These are phyloP conservation scores for Heterobasidion irregulare DNA, from an alignment of 1,284 basidiomycete genomes.

Conservation along the genomic window DNA sequence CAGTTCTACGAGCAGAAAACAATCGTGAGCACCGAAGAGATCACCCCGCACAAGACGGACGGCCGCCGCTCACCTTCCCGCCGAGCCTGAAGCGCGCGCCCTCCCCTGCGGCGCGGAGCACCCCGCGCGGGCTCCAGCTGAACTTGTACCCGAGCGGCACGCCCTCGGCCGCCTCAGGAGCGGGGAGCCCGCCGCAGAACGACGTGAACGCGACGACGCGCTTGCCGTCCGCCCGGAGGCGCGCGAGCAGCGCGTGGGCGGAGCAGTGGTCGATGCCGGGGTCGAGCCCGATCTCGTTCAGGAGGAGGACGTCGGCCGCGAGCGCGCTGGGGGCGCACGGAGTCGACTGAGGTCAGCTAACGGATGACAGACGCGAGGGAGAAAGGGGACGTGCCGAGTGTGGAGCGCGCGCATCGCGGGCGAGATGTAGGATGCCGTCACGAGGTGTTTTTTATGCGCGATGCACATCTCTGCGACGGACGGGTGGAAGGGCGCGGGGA, in stretches of 20 bases:
- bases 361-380: background rate
- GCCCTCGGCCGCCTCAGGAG: conserved; percentile 54
- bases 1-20: conserved; percentile 26
- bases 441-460: conserved; percentile 65
- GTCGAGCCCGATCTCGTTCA: conserved; percentile 93
- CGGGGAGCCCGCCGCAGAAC: conserved; percentile 91
- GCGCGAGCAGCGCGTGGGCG: conserved; percentile 69
- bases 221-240: conserved; percentile 51
- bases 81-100: conserved; percentile 64
- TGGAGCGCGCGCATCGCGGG: conserved; percentile 71
- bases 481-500: conserved; percentile 77
- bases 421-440: conserved; percentile 92
- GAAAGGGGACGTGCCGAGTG: conserved; percentile 35
- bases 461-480: conserved; percentile 76
- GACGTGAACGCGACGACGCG: conserved; percentile 76
- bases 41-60: background rate
- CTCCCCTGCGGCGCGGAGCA: conserved; percentile 79
- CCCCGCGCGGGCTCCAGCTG: conserved; percentile 89
- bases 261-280: conserved; percentile 96
- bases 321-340: conserved; percentile 42
- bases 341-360: background rate
- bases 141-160: conserved; percentile 88
- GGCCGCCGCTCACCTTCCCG: conserved; percentile 34
- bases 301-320: conserved; percentile 61
- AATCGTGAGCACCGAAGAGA: background rate